Evolutionary conservation across 352 stramenopile species (phyloP), one percentile per base, ranked within the genome.

Genomic region (Globisporangium abappressorium): DNA sequence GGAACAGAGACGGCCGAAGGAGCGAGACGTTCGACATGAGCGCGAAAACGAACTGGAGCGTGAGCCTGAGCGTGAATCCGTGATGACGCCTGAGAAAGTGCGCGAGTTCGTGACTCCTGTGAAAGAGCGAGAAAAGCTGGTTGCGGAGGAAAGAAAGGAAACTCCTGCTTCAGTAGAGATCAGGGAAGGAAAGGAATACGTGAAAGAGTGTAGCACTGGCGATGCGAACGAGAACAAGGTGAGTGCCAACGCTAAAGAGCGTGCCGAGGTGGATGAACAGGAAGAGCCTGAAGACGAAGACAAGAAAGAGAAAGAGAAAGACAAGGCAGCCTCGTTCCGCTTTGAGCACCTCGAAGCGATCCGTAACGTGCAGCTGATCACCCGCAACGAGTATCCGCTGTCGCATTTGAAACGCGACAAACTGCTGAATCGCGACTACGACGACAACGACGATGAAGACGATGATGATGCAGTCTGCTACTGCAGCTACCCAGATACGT

Each of bases 361-460:
- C 14, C 85, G 85, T 30, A 69, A 84, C 72, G 81, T 93, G 43
- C 36, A 78, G 57, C 72, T 93, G 56, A 81, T 93, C 64, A 70
- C 68, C 47, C 74, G 76, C 38, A 93, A 93, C 73, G 85, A 93
- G 68, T 93, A 93, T 43, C 86, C 86, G 51, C 68, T 92, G n/a
- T 34, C 68, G 43, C 80, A 91, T 34, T 61, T 93, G 46, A 60
- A 75, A 38, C 70, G 75, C 30, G 62, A 77, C 22, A 77, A 79
- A 33, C 15, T 73, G 2, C 9, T 64, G 30, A 60, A 71, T 18
- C 78, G 72, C 47, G 70, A 70, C 30, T 76, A 74, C 38, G 65
- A 70, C 59, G 62, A 71, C 20, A 56, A 77, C 11, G 67, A 80
- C 20, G 78, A 85, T 20, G 78, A 81, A 30, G 81, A 90, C 47